A percentile compares a stretch with the other conserved stretches of the same genome.
Evolutionary conservation across 2,329 filamentous ascomycete genomes (phyloP).

Genomic region (Cladorrhinum sp.): DNA sequence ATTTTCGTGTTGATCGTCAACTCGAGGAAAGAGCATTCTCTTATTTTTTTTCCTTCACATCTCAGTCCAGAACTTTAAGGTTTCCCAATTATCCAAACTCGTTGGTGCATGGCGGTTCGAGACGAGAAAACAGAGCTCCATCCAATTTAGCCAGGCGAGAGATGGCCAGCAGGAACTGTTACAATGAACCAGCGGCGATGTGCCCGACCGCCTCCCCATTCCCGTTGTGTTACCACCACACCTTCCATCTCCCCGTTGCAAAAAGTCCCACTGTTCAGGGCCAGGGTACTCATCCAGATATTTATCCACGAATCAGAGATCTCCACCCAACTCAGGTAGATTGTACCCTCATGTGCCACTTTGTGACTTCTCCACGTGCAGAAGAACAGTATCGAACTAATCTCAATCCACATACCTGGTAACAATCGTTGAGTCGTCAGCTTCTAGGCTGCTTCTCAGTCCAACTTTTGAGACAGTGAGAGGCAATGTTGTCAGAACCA

Average conservation of each 20-base stretch:
- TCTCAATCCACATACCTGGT: neutral
- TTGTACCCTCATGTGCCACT: neutral
- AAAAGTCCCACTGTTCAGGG: conserved; percentile 5
- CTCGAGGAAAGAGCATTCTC: neutral
- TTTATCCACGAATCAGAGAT: conserved; percentile 23
- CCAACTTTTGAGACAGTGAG: neutral
- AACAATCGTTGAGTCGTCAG: conserved; percentile 4
- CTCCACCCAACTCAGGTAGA: neutral
- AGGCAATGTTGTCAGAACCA: conserved; percentile 31
- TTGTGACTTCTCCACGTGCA: neutral
- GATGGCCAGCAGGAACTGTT: neutral
- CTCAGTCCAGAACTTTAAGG: neutral
- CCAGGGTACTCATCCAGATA: conserved; percentile 14
- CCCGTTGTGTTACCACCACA: neutral
- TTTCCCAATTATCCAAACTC: conserved; percentile 6
- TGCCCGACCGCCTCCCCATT: neutral
- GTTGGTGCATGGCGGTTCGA: neutral
- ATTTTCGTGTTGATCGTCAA: neutral
- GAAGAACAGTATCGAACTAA: neutral
- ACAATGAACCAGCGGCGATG: neutral
- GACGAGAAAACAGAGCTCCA: neutral
- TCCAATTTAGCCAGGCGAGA: conserved; percentile 16
- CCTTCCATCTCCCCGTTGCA: neutral
- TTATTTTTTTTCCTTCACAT: neutral
- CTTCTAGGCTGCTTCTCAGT: neutral